Evolutionary conservation across 139 green algal genomes (phyloP).

Genomic region (Nannochloris sp.): DNA sequence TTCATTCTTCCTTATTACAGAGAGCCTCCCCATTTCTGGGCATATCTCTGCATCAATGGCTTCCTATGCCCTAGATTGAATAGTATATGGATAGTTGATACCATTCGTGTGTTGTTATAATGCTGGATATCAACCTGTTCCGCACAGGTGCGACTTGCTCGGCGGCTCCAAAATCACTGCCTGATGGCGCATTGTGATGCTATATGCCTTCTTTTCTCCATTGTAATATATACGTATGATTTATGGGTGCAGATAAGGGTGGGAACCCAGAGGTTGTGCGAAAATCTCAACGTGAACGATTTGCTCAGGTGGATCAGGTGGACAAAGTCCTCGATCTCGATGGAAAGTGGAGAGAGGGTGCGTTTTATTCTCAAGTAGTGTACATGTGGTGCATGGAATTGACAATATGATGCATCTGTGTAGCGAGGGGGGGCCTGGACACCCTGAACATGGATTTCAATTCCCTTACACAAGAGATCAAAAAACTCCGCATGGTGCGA

Average conservation of each 20-base stretch:
- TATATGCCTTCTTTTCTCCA: background rate
- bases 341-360: slow-evolving; percentile 71
- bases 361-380: no score
- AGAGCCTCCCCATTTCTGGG: no score
- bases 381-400: background rate
- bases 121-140: slow-evolving; percentile 98
- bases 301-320: slow-evolving; percentile 69
- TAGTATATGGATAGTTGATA: no score
- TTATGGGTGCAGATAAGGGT: slow-evolving; percentile 72
- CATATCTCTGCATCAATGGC: no score
- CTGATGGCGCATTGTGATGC: background rate
- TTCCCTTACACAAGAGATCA: slow-evolving; percentile 84
- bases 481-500: slow-evolving; percentile 27
- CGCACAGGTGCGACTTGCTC: slow-evolving; percentile 44
- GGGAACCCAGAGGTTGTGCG: slow-evolving; percentile 86
- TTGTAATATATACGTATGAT: background rate
- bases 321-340: slow-evolving; percentile 92
- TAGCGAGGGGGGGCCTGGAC: slow-evolving; percentile 74
- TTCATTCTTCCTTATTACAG: no score
- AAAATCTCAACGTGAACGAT: slow-evolving; percentile 85
- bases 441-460: slow-evolving; percentile 88
- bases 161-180: background rate
- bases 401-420: slow-evolving; percentile 7
- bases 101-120: slow-evolving; percentile 23
- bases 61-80: no score